phyloP scores from a whole-genome alignment of 1,139 yeast species.

The Yamadazyma trypodendri region DNA sequence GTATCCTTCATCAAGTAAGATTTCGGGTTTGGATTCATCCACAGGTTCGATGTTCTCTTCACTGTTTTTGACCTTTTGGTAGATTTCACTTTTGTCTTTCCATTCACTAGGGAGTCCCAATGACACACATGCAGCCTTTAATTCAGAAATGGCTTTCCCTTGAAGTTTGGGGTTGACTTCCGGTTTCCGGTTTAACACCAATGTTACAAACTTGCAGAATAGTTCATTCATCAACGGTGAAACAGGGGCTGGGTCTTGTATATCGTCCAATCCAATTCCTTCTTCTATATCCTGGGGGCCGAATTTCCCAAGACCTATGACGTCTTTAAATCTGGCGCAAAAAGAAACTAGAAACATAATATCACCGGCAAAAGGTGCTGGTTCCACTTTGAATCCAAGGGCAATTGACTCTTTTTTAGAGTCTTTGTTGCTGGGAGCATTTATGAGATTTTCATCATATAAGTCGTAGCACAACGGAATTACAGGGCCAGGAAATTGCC shows the following conservation, averaged over 20 bases:
- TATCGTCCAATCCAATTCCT: slow-evolving; percentile 39
- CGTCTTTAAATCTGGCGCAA: slow-evolving; percentile 39
- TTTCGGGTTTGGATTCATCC: slow-evolving; percentile 27
- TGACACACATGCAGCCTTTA: slow-evolving; percentile 30
- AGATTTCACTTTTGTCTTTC: slow-evolving; percentile 27
- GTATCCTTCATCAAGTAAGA: slow-evolving; percentile 25
- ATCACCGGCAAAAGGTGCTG: slow-evolving; percentile 45
- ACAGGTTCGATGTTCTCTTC: slow-evolving; percentile 16
- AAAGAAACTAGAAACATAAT: slow-evolving; percentile 43
- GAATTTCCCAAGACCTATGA: slow-evolving; percentile 29
- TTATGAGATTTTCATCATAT: slow-evolving; percentile 38
- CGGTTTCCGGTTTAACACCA: slow-evolving; percentile 43
- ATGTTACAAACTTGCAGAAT: slow-evolving; percentile 33
- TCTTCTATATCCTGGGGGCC: slow-evolving; percentile 51
- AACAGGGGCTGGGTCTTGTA: slow-evolving; percentile 17
- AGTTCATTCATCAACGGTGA: slow-evolving; percentile 36
- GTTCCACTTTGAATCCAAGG: slow-evolving; percentile 26
- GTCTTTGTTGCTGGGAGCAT: slow-evolving; percentile 17
- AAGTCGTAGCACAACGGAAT: slow-evolving; percentile 35
- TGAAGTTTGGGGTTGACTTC: slow-evolving; percentile 22
- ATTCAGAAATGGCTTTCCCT: slow-evolving; percentile 37
- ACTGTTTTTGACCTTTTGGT: slow-evolving; percentile 12
- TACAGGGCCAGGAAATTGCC: slow-evolving; percentile 44
- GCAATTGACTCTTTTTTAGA: slow-evolving; percentile 26
- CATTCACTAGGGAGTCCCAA: slow-evolving; percentile 51